Conservation (phyloP, 208 protist genomes). For the Phytomonas francai region DNA sequence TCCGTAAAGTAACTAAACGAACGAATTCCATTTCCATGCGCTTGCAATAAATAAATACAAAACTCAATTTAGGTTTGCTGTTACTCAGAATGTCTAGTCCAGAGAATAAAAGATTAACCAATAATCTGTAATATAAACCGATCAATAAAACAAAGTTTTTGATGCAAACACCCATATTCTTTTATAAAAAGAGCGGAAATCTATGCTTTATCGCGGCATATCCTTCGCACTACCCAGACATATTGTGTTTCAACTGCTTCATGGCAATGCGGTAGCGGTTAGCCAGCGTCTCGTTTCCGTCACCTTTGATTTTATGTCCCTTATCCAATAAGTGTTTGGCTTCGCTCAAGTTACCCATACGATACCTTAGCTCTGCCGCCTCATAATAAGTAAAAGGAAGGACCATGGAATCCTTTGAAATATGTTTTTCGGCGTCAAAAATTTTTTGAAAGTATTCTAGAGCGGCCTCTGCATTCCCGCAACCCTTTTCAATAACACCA, state of each 20-base stretch:
- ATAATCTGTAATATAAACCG: constrained; percentile 8
- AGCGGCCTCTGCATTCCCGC: constrained; percentile 51
- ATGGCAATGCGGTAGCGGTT: constrained; percentile 86
- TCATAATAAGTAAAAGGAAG: constrained; percentile 87
- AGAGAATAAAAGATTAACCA: constrained; percentile 6
- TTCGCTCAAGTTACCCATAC: constrained; percentile 48
- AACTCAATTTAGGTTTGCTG: too few species aligned
- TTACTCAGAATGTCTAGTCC: too few species aligned
- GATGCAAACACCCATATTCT: constrained; percentile 2
- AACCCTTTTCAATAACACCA: constrained; percentile 86
- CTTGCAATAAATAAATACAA: constrained; percentile 9
- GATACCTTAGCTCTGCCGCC: constrained; percentile 77
- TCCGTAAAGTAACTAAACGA: background rate
- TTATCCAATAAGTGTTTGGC: constrained; percentile 79
- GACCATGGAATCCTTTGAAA: constrained; percentile 82
- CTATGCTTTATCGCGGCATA: background rate
- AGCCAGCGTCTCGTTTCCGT: constrained; percentile 80
- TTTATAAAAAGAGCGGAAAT: constrained; percentile 9
- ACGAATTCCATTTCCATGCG: constrained; percentile 1
- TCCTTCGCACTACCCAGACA: constrained; percentile 17
- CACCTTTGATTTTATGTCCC: constrained; percentile 76
- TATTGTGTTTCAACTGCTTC: constrained; percentile 74
- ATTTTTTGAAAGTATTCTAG: constrained; percentile 58
- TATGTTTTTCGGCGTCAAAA: constrained; percentile 69
- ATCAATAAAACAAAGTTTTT: background rate